Base-by-base conservation (phyloP, 257 asterid species). In the Salvia splendens region DNA sequence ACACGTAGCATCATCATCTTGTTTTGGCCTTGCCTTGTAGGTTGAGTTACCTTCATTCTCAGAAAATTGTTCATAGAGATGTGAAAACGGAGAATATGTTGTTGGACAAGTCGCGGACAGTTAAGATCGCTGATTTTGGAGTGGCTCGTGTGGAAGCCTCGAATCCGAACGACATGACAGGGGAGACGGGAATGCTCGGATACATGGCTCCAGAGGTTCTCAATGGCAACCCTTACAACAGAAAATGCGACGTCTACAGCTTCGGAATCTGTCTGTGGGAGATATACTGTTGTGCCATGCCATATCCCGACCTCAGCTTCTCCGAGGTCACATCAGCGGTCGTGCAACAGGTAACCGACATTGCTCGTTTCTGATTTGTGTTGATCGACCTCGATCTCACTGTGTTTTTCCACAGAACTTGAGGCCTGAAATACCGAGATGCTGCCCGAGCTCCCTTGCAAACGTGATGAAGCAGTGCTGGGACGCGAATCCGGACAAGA, bases 171-270 rank as follows among this genome's bases (percentile, higher is more conserved):
- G 20, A 17, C 20, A 17, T 17, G 20, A 17, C 20, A 17, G 20
- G 20, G 20, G 20, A 17, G 20, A 89, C 96, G 0, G 96, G 96
- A 64, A 87, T 95, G 43, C 93, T 89, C 8, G 96, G 96, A 50
- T 89, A 89, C 82, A 89, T 89, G 96, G 96, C 96, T 68, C 96
- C 96, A 0, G 96, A 89, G 93, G 96, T 87, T 64, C 85, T 89
- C 16, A 89, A 89, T 42, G 95, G 95, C 42, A 87, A 61, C 51
- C 86, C 95, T 0, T 89, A 89, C 78, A 89, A 89, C 64, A 71
- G 96, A 67, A 89, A 83, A 49, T 89, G 96, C n/a, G 96, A 89
- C 8, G 96, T 89, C 12, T 87, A 89, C 73, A 89, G 96, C 68
- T 89, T 85, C 57, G 96, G 96, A 73, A 89, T 89, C 67, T 89